These are phyloP conservation scores for Flaveria robusta DNA, from an alignment of 129 eudicot genomes.

Conservation along the genomic window DNA sequence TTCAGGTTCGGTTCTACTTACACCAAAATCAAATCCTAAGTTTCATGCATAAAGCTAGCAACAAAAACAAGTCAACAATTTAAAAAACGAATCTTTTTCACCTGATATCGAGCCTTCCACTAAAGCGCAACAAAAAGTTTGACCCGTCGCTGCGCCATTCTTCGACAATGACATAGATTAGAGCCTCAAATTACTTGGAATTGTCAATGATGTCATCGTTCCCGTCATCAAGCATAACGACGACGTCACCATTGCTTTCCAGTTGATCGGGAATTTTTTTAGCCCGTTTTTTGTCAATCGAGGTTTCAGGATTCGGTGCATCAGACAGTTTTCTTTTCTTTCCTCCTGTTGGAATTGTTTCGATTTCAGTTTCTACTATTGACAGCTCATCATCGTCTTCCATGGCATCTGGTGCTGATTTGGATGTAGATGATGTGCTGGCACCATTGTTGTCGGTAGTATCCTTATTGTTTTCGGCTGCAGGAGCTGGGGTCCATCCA, in stretches of 20 bases:
- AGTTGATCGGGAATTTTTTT: slow-evolving; percentile 47
- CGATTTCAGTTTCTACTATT: slow-evolving; percentile 40
- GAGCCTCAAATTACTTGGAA: slow-evolving; percentile 35
- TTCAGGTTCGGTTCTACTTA: slow-evolving; percentile 28
- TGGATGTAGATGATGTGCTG: slow-evolving; percentile 54
- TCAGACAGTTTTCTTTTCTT: slow-evolving; percentile 82
- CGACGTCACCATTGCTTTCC: slow-evolving; percentile 43
- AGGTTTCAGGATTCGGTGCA: slow-evolving; percentile 27
- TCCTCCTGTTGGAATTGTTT: slow-evolving; percentile 39
- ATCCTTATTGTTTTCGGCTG: slow-evolving; percentile 42
- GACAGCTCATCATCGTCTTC: slow-evolving; percentile 56
- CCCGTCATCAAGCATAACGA: slow-evolving; percentile 54
- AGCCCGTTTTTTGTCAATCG: slow-evolving; percentile 38
- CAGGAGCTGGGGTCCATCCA: slow-evolving; percentile 82
- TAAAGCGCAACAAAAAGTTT: slow-evolving; percentile 27
- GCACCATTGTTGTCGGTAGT: slow-evolving; percentile 54
- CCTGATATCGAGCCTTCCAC: slow-evolving; percentile 14
- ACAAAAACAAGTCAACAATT: slow-evolving; percentile 18
- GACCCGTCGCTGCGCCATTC: slow-evolving; percentile 20
- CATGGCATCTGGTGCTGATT: slow-evolving; percentile 32
- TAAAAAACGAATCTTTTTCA: slow-evolving; percentile 28
- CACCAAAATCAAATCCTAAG: slow-evolving; percentile 36
- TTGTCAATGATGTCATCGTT: slow-evolving; percentile 34
- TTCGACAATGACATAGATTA: slow-evolving; percentile 41
- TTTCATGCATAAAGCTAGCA: slow-evolving; percentile 25